Percentiles rank a stretch among this genome's conserved stretches.
phyloP scores from a whole-genome alignment of 2,329 filamentous ascomycete species.

The Colletotrichum sp. region DNA sequence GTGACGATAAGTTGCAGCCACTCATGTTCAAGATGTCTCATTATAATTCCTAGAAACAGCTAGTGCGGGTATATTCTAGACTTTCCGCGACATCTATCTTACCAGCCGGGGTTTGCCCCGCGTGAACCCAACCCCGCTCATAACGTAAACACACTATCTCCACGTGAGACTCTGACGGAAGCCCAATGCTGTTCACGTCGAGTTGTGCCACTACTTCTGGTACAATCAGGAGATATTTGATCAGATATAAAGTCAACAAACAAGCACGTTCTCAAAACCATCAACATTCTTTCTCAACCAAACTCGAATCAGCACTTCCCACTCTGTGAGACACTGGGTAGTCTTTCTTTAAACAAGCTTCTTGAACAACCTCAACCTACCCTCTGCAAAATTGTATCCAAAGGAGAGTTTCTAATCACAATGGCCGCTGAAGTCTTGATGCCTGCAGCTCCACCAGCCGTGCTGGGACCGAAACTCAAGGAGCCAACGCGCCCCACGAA shows the following conservation, averaged over 20 bases:
- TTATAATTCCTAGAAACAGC: not conserved
- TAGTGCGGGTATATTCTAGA: not conserved
- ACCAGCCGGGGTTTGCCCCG: not conserved
- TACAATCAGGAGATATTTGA: accelerated
- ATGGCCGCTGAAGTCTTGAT: not conserved
- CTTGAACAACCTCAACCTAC: not conserved
- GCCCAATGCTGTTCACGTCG: not conserved
- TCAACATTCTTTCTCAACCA: not conserved
- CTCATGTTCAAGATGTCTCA: not conserved
- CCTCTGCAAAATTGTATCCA: accelerated
- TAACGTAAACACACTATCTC: not conserved
- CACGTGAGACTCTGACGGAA: not conserved
- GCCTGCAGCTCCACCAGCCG: not conserved
- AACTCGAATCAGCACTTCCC: not conserved
- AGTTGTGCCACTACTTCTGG: not conserved
- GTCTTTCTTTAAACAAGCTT: not conserved
- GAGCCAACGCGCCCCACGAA: slow-evolving; percentile 28
- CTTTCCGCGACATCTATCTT: not conserved
- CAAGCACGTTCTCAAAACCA: accelerated
- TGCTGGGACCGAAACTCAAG: not conserved
- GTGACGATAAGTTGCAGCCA: not conserved
- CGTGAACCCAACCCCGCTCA: not conserved
- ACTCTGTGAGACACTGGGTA: not conserved
- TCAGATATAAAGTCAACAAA: not conserved
- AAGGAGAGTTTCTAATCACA: not conserved